Evolutionary conservation across 208 protist genomes (phyloP).

Genomic region (Leishmania gerbilli): DNA sequence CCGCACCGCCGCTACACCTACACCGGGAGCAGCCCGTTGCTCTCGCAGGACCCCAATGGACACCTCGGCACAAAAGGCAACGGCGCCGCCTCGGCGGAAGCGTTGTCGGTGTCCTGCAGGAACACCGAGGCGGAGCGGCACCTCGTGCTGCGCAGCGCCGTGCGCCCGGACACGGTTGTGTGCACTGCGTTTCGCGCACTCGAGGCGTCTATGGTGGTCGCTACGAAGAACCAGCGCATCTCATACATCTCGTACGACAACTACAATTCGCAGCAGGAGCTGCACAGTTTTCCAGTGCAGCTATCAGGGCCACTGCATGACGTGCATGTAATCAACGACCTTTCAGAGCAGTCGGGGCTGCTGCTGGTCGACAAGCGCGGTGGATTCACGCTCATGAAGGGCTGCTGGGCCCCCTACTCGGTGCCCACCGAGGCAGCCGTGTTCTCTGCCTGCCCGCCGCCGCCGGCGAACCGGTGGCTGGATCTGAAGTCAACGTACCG

Average conservation of each 20-base stretch:
- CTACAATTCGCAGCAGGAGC: slow-evolving; percentile 60
- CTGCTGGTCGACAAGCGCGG: slow-evolving; percentile 79
- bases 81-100: slow-evolving; percentile 5
- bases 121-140: slow-evolving; percentile 39
- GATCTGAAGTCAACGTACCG: slow-evolving; percentile 79
- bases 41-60: not conserved
- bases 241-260: slow-evolving; percentile 79
- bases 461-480: slow-evolving; percentile 53
- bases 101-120: not conserved
- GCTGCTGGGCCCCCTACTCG: slow-evolving; percentile 56
- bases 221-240: slow-evolving; percentile 69
- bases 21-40: slow-evolving; percentile 1
- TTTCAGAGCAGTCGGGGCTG: slow-evolving; percentile 82
- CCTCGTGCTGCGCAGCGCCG: slow-evolving; percentile 56
- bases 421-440: slow-evolving; percentile 66
- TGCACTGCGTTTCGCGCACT: slow-evolving; percentile 68
- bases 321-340: slow-evolving; percentile 82
- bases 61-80: not conserved
- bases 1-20: slow-evolving; percentile 27
- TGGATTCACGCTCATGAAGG: slow-evolving; percentile 75
- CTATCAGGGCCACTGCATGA: slow-evolving; percentile 68
- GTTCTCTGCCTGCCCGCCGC: slow-evolving; percentile 76
- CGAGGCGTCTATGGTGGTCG: slow-evolving; percentile 77
- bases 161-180: slow-evolving; percentile 67
- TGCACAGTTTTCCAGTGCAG: slow-evolving; percentile 66